These are phyloP conservation scores for Colletotrichum siamense DNA, from an alignment of 2,329 filamentous ascomycete species.

Conservation along the genomic window DNA sequence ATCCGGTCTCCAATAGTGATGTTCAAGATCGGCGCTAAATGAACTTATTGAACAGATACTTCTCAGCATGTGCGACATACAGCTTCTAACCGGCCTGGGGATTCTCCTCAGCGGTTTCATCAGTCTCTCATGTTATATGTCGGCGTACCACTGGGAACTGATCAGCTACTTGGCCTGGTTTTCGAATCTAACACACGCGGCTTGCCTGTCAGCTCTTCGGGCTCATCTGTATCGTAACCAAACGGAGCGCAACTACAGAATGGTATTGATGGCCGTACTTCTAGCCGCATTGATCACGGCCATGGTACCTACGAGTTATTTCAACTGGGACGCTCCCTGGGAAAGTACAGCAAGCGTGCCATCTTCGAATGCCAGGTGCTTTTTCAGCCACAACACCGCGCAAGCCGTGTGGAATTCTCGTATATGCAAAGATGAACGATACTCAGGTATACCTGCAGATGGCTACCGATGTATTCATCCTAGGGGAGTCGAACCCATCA, in stretches of 20 bases:
- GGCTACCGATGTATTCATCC: background rate
- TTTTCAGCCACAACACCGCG: background rate
- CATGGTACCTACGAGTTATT: background rate
- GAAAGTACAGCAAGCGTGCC: background rate
- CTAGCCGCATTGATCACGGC: background rate
- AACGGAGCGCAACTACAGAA: background rate
- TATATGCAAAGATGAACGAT: too few species aligned
- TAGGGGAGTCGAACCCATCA: background rate
- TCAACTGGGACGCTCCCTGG: background rate
- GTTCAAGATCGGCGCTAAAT: too few species aligned
- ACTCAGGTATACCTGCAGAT: background rate
- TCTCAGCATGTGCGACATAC: conserved; percentile 25
- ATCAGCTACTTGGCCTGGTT: conserved; percentile 37
- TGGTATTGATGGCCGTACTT: background rate
- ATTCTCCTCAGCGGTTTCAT: conserved; percentile 29
- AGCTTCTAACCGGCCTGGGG: conserved; percentile 34
- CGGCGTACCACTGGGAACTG: conserved; percentile 33
- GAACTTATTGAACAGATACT: background rate
- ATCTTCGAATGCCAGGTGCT: background rate
- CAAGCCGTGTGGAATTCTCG: background rate
- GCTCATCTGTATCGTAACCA: background rate
- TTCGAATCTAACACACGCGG: conserved; percentile 33
- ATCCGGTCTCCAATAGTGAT: too few species aligned
- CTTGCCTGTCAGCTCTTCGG: conserved; percentile 9
- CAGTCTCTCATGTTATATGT: conserved; percentile 8